phyloP scores from a whole-genome alignment of 2,329 filamentous ascomycete species.

The Aspergillus sp. region DNA sequence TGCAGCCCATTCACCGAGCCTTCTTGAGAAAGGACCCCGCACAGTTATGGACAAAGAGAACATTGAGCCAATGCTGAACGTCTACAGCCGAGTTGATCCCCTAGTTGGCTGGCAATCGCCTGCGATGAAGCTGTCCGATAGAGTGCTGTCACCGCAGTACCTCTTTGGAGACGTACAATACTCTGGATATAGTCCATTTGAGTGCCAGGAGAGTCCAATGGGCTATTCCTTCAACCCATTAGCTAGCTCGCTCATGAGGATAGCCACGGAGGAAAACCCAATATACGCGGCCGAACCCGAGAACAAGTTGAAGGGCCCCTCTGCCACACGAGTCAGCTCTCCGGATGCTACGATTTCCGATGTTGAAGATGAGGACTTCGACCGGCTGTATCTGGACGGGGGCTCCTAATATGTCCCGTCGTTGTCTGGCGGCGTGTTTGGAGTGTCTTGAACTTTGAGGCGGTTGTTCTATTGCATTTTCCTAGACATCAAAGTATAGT shows the following conservation, averaged over 20 bases:
- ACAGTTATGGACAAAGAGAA: conserved; percentile 35
- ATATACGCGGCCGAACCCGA: conserved; percentile 19
- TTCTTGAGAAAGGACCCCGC: conserved; percentile 12
- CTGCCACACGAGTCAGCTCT: conserved; percentile 22
- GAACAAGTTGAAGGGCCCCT: conserved; percentile 16
- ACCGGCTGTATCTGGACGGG: conserved; percentile 32
- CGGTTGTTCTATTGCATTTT: conserved; percentile 3
- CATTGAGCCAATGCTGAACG: conserved; percentile 35
- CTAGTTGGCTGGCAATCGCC: conserved; percentile 27
- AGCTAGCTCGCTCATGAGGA: conserved; percentile 25
- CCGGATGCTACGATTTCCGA: conserved; percentile 38
- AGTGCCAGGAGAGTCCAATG: conserved; percentile 24
- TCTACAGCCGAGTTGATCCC: conserved; percentile 25
- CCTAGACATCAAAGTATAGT: not conserved
- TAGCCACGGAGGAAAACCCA: conserved; percentile 21
- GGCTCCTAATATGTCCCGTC: conserved; percentile 21
- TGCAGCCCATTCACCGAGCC: conserved; percentile 12
- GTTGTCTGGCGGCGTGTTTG: not conserved
- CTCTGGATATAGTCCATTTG: conserved; percentile 23
- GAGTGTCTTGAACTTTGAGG: not conserved
- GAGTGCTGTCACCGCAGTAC: conserved; percentile 24
- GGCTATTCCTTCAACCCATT: conserved; percentile 37
- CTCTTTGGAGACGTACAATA: conserved; percentile 25
- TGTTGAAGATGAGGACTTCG: conserved; percentile 33
- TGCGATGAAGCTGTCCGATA: conserved; percentile 21